A percentile compares a stretch with the other conserved stretches of the same genome.
Evolutionary conservation across 2,329 filamentous ascomycete species (phyloP).

Genomic region (Colletotrichum acutatum): DNA sequence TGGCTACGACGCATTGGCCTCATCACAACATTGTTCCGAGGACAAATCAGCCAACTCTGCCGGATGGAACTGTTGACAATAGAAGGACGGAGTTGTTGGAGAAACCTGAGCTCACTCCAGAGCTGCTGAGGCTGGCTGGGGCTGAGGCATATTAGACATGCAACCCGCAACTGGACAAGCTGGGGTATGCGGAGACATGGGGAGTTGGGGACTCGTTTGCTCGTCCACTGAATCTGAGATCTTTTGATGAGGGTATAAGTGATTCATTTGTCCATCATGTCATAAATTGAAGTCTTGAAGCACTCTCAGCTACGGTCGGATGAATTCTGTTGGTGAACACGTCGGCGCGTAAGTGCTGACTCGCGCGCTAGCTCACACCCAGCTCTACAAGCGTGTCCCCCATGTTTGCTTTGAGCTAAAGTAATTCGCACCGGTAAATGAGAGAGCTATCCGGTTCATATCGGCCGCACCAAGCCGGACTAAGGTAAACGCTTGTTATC

Average conservation of each 20-base stretch:
- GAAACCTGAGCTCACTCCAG: constrained; percentile 7
- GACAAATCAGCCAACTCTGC: constrained; percentile 34
- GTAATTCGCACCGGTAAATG: not conserved
- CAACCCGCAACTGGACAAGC: not conserved
- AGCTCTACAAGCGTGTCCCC: not conserved
- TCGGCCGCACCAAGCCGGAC: not conserved
- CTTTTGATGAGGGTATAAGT: too few relatives aligned
- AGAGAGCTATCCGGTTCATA: not conserved
- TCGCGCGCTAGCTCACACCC: too few relatives aligned
- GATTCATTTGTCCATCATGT: too few relatives aligned
- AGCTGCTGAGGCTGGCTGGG: constrained; percentile 9
- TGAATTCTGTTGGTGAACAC: too few relatives aligned
- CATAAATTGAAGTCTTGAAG: too few relatives aligned
- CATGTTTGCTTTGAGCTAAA: not conserved
- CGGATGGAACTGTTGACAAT: constrained; percentile 37
- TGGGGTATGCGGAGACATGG: not conserved
- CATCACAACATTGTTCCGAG: constrained; percentile 49
- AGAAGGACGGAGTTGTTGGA: constrained; percentile 9
- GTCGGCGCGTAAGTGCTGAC: too few relatives aligned
- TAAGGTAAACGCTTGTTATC: not conserved
- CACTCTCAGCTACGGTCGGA: too few relatives aligned
- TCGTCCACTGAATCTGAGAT: not conserved
- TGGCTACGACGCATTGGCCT: constrained; percentile 45
- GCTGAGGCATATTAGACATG: not conserved
- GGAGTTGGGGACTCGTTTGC: not conserved